Base-by-base conservation (phyloP, 1,284 basidiomycete species). In the Waitea zeae region DNA sequence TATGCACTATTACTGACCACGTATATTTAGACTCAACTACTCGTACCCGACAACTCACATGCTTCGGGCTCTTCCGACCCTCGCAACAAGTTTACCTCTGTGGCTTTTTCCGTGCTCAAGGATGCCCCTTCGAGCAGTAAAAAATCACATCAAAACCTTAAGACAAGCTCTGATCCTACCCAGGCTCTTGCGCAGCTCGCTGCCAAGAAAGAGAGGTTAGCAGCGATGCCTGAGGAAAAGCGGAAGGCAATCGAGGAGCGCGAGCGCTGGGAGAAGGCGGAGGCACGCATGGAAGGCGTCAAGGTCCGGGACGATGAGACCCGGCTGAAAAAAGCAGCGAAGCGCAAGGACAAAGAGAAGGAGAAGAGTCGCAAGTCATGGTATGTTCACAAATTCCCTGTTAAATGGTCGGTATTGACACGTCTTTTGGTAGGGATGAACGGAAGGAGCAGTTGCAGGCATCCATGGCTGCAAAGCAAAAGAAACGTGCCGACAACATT, bases 401-500 rank as follows among this genome's bases (percentile, higher is more conserved):
- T 9, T 17, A 12, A 5, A 3, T n/a, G 4, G 13, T 12, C 17
- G 24, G 11, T 20, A 9, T 17, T 35, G 30, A 31, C 33, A 36
- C 35, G 40, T 12, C 4, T 30, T 17, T 28, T 14, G 39, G 26
- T 47, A 90, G 87, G 88, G 69, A 73, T 27, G 81, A 87, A 44
- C 70, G 86, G 40, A 92, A 90, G 53, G 71, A 81, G 41, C 70
- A 83, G 26, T 48, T 89, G 17, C 47, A 65, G 5, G 64, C 70
- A 13, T 65, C 74, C 3, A 80, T 86, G 67, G 77, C 77, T 2
- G 80, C 80, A 20, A 74, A 70, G 48, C 77, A 86, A 55, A 87
- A 89, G 61, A 95, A 93, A 57, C 67, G 87, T 3, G 51, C 74
- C 13, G 87, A 92, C 48, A 93, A 96, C 50, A 80, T 95, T 43